Evolutionary conservation across 169 alveolate genomes (phyloP).

Genomic region (Plasmodium chabaudi): DNA sequence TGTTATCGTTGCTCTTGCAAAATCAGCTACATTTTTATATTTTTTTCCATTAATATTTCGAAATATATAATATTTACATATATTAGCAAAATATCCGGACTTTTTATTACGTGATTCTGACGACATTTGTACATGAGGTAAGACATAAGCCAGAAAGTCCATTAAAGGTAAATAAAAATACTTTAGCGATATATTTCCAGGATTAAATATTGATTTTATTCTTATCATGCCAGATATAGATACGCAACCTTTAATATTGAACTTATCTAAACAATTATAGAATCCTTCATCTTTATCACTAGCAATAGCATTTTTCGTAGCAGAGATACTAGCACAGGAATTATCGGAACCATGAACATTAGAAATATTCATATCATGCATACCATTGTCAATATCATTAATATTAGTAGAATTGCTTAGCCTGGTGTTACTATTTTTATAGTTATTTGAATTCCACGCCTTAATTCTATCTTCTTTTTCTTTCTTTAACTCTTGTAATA

Average conservation of each 20-base stretch:
- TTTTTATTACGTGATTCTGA: constrained; percentile 12
- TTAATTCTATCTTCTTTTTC: constrained; percentile 15
- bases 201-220: not conserved
- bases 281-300: no score
- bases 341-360: no score
- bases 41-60: constrained; percentile 24
- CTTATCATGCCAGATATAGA: no score
- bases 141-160: constrained; percentile 22
- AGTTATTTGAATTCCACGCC: no score
- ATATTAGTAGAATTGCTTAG: not conserved
- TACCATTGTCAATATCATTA: no score
- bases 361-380: no score
- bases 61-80: constrained; percentile 68
- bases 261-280: no score
- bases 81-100: not conserved
- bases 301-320: no score
- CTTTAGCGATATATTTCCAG: no score
- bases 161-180: constrained; percentile 43
- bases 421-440: constrained; percentile 12
- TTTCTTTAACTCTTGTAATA: constrained; percentile 38
- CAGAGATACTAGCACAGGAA: no score
- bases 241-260: no score
- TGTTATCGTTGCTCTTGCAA: constrained; percentile 72
- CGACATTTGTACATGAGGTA: constrained; percentile 38
- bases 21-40: constrained; percentile 26